Conservation (phyloP, 331 rosid genomes). For the Quercus lobata region DNA sequence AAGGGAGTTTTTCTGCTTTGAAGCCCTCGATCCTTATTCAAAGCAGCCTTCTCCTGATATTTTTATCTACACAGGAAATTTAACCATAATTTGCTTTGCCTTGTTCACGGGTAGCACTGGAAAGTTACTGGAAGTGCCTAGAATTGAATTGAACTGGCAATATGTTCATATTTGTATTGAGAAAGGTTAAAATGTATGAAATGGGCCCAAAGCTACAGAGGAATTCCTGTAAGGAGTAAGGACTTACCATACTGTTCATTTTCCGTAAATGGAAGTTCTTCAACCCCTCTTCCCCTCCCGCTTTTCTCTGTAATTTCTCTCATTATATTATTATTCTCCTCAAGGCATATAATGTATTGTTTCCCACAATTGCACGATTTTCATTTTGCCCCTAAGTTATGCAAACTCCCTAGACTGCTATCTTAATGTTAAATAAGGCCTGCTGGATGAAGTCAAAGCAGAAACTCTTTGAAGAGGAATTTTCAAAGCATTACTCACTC, state of each 20-base stretch:
- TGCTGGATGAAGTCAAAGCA: too few relatives aligned
- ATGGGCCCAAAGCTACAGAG: conserved; percentile 32
- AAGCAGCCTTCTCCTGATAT: conserved; percentile 45
- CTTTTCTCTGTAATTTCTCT: neutral
- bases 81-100: conserved; percentile 28
- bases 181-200: conserved; percentile 42
- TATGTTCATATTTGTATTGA: conserved; percentile 51
- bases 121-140: conserved; percentile 27
- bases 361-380: neutral
- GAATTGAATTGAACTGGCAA: conserved; percentile 31
- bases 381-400: too few relatives aligned
- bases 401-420: too few relatives aligned
- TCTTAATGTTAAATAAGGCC: too few relatives aligned
- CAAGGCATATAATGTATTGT: neutral
- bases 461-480: neutral
- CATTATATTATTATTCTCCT: neutral
- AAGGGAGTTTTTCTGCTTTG: conserved; percentile 50
- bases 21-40: conserved; percentile 25
- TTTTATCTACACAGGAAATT: conserved; percentile 41
- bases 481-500: neutral
- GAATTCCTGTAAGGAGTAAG: conserved; percentile 8
- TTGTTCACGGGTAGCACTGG: conserved; percentile 33
- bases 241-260: conserved; percentile 28
- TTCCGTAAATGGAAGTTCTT: conserved; percentile 33
- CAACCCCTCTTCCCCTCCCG: neutral